Evolutionary conservation across 108 stramenopile genomes (phyloP), one percentile per base, ranked within the genome.

Genomic region (Discostella stelligeroides): DNA sequence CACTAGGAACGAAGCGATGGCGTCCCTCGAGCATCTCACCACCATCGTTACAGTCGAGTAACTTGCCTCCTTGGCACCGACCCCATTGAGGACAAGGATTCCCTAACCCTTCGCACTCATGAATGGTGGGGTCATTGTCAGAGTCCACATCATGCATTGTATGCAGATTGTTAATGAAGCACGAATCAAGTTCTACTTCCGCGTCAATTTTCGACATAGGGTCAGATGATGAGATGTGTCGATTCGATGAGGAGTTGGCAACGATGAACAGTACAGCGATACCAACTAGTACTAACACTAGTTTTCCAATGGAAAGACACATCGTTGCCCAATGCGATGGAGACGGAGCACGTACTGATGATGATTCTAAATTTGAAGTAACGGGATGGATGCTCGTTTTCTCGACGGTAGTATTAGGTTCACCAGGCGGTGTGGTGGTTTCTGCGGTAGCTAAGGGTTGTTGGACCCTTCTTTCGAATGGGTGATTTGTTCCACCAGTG

Each of bases 71-170:
- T 20, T 71, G 77, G 45, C 77, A 78, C 62, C 70, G 62, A 50
- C 77, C 77, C 77, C 77, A 66, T 43, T 53, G 69, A 64, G 77
- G 77, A 61, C 77, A 78, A 14, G 54, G 58, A 10, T 53, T 51
- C 30, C 42, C 60, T 13, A 20, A 55, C 24, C 77, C 70, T 21
- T n/a, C 77, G 51, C 77, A 78, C 21, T n/a, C 43, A 45, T 62
- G 23, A 21, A 54, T 4, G 37, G 17, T 49, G 51, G 71, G 51
- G 27, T 53, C 51, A 2, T 23, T 7, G 24, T 53, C n/a, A 29
- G 34, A 1, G 48, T 30, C 21, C 11, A 53, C 3, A n/a, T 27
- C 51, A n/a, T n/a, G n/a, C 24, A 27, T 23, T 5, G 51, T 27
- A 27, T 53, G 51, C 15, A 23, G 51, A 53, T 53, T 1, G 24